Percentiles rank a stretch among this genome's conserved stretches.
Evolutionary conservation across 352 stramenopile species (phyloP).

Genomic region (Plasmopara muralis): DNA sequence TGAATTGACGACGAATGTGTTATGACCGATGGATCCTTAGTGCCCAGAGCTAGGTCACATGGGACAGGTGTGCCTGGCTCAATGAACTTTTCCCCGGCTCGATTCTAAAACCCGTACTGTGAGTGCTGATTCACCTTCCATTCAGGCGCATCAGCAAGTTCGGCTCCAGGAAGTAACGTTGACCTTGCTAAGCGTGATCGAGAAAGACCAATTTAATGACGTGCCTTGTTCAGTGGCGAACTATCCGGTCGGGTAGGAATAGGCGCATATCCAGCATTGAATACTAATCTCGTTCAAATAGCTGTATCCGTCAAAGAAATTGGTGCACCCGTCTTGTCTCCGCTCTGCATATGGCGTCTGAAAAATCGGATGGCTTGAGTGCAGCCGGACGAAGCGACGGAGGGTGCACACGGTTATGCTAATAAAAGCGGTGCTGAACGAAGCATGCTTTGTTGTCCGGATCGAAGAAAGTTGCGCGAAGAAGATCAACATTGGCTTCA

Average conservation of each 20-base stretch:
- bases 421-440: background rate
- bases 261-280: too few species aligned
- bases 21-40: background rate
- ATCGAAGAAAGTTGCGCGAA: background rate
- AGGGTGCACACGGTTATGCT: background rate
- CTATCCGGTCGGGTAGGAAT: background rate
- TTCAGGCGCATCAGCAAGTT: background rate
- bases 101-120: background rate
- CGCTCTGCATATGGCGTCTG: background rate
- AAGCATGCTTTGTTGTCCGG: background rate
- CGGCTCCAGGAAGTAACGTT: background rate
- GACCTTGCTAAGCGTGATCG: background rate
- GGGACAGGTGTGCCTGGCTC: background rate
- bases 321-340: background rate
- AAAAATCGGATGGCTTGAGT: background rate
- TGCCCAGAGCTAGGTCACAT: background rate
- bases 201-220: background rate
- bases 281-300: too few species aligned
- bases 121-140: conserved; percentile 1
- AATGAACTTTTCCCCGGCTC: background rate
- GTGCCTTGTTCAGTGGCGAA: background rate
- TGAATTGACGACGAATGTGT: background rate
- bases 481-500: background rate
- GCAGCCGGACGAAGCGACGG: background rate
- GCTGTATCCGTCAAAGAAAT: background rate